Conservation (phyloP, 805 yeast genomes). For the Kodamaea lidongshanica region DNA sequence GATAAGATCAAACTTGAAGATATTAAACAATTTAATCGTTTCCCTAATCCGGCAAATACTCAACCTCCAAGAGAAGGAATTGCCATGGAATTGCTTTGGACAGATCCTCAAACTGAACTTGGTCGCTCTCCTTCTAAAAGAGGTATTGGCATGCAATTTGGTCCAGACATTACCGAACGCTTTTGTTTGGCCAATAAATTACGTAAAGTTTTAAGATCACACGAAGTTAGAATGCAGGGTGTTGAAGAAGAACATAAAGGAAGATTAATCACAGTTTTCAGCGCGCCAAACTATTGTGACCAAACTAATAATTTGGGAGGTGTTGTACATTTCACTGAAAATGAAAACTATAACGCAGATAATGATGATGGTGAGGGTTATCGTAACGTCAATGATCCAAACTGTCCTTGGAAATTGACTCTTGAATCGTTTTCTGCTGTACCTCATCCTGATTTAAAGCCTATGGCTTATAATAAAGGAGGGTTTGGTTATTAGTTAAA, state of each 20-base stretch:
- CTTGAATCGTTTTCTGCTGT: constrained; percentile 70
- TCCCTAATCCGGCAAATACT: constrained; percentile 41
- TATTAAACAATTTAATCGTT: constrained; percentile 64
- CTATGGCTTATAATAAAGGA: constrained; percentile 77
- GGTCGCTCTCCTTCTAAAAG: constrained; percentile 89
- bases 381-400: constrained; percentile 28
- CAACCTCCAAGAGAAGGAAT: constrained; percentile 90
- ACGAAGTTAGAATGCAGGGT: constrained; percentile 92
- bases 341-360: constrained; percentile 39
- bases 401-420: constrained; percentile 43
- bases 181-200: constrained; percentile 71
- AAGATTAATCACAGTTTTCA: constrained; percentile 83
- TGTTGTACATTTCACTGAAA: constrained; percentile 62
- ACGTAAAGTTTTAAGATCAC: constrained; percentile 82
- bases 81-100: constrained; percentile 96
- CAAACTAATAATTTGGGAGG: constrained; percentile 88
- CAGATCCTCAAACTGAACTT: constrained; percentile 77
- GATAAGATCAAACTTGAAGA: constrained; percentile 68
- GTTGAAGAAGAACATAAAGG: constrained; percentile 85
- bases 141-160: constrained; percentile 94
- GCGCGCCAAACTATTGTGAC: constrained; percentile 98
- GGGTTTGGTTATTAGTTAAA: constrained; percentile 38
- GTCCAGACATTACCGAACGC: constrained; percentile 83
- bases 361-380: constrained; percentile 41
- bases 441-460: constrained; percentile 83